Evolutionary conservation across 768 basidiomycete genomes (phyloP), one percentile per base, ranked within the genome.

Genomic region (Phlegmacium glaucopus): DNA sequence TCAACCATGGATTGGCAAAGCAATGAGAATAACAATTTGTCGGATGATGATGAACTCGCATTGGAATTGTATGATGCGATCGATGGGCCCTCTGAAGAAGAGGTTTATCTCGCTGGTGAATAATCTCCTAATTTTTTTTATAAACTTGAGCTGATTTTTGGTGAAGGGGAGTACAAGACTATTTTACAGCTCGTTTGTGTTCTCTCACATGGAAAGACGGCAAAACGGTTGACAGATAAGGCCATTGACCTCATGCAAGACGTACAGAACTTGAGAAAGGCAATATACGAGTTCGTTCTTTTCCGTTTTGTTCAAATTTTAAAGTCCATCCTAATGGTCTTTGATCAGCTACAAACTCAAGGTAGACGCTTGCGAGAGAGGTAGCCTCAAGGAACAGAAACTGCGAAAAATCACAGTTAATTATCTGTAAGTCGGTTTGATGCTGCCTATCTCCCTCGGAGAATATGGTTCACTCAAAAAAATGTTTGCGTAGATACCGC

Each of bases 191-290:
- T 99, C 47, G 91, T 96, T 39, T 87, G 91, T 4, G 87, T 97
- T 9, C 77, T 97, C 26, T 88, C 90, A 7, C 79, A 94, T 57
- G 95, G 96, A 15, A 97, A 97, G 65, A 71, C 84, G 9, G 95
- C 96, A 9, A 99, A 99, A 67, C 80, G 83, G 35, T 64, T 98
- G 50, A 85, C 93, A 0, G 95, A 98, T 63, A 72, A 81, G 17
- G 92, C 88, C 2, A 83, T 96, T 55, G 94, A 98, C 66, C 68
- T 85, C 55, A 93, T 94, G 90, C 87, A 90, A 68, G 94, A 94
- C 53, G 94, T 99, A 0, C 96, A 99, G 66, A 99, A 99, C 61
- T 72, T 99, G 32, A 82, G 96, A 29, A 91, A 90, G 64, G 92
- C 96, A 0, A 87, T 99, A 41, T 96, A 91, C 61, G 91, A 95